These are phyloP conservation scores for Skeletonema costatum DNA, from an alignment of 108 stramenopile genomes.

Conservation along the genomic window DNA sequence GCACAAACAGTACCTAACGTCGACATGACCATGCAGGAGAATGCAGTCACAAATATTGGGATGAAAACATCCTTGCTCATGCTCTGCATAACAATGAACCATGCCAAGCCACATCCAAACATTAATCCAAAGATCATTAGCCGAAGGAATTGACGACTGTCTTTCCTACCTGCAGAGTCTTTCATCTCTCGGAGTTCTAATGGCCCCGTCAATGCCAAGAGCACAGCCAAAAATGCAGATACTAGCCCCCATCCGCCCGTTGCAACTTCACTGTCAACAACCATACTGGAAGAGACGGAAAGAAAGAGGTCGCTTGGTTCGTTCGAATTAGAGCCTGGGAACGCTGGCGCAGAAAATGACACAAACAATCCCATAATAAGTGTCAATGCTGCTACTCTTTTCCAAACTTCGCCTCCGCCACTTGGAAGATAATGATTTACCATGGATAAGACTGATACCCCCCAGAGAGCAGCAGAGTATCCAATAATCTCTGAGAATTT, in stretches of 20 bases:
- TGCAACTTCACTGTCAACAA: conserved; percentile 20
- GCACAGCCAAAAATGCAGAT: conserved; percentile 65
- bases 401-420: conserved; percentile 76
- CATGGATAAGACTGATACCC: conserved; percentile 68
- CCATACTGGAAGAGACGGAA: conserved; percentile 18
- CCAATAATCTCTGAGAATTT: conserved; percentile 72
- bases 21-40: conserved; percentile 68
- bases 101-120: conserved; percentile 81
- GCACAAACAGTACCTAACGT: conserved; percentile 75
- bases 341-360: conserved; percentile 65
- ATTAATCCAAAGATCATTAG: conserved; percentile 79
- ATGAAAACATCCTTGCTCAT: conserved; percentile 74
- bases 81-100: conserved; percentile 76
- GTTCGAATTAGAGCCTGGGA: conserved; percentile 43
- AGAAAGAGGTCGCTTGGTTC: conserved; percentile 54
- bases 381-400: conserved; percentile 59
- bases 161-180: conserved; percentile 63
- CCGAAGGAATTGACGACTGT: conserved; percentile 65
- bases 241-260: conserved; percentile 81
- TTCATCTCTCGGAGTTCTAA: conserved; percentile 72
- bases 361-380: conserved; percentile 71
- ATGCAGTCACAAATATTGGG: conserved; percentile 54
- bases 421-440: conserved; percentile 78
- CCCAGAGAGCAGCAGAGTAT: conserved; percentile 67
- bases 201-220: conserved; percentile 80